Base-by-base conservation (phyloP, 805 yeast genomes). In the Komagataella phaffii region DNA sequence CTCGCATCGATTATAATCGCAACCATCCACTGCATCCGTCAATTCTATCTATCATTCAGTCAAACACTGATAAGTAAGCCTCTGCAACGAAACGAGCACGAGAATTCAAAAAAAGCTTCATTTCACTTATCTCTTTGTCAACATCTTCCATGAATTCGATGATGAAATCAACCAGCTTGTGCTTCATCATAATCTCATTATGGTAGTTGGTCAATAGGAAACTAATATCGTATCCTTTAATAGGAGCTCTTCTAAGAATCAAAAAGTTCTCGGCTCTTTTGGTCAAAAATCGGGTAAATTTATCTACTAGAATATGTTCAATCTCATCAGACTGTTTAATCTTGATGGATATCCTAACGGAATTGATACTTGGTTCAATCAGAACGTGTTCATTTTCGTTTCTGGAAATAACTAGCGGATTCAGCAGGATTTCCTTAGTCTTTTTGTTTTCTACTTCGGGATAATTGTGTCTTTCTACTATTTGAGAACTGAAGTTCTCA, bases 91-190 rank as follows among this genome's bases (percentile, higher is more conserved):
- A 91, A 73, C 99, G 85, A 12, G 99, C 99, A 64, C 99, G 80
- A 12, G 99, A 96, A 64, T 93, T 93, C 65, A 93, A 78, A 67
- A 91, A 93, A 66, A 93, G 76, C 70, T 93, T 93, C 95, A 93
- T 93, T 66, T 93, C 99, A 68, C 96, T 88, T 63, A 93, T 93
- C 68, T 93, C 99, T 72, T 89, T 91, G 68, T 93, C 99, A 17
- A 93, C 99, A 63, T 90, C 99, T 68, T 93, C 98, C 98, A 93
- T 90, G 67, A 93, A 93, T 71, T 93, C 98, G 59, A 93, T 88
- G 59, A 93, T 90, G 67, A 93, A 93, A 67, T 93, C 99, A 47
- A 93, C 96, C 60, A 93, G 77, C 69, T 93, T 93, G 61, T 85
- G 90, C 71, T 93, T 91, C 70, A 90, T 78, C 96, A 93, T 88